A percentile compares a stretch with the other conserved stretches of the same genome.
Conservation (phyloP, 805 yeast species). For the Isabelozyma rhagii region DNA sequence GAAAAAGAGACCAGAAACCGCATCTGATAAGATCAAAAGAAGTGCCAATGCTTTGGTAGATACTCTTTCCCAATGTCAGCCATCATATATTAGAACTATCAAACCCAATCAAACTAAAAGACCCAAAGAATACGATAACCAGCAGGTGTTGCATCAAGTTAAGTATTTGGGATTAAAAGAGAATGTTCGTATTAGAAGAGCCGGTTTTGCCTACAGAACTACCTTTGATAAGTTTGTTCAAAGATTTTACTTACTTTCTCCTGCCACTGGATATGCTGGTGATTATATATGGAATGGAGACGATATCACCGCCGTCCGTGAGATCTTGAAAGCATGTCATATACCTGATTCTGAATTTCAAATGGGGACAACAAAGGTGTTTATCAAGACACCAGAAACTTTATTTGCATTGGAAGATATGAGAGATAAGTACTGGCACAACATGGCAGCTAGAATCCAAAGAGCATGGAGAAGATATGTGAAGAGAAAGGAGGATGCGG, state of each 20-base stretch:
- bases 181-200: slow-evolving; percentile 95
- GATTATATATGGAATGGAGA: slow-evolving; percentile 61
- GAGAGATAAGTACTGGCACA: slow-evolving; percentile 97
- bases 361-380: slow-evolving; percentile 86
- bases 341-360: slow-evolving; percentile 84
- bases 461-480: slow-evolving; percentile 91
- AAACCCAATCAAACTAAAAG: slow-evolving; percentile 94
- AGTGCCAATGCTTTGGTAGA: slow-evolving; percentile 90
- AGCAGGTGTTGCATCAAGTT: slow-evolving; percentile 91
- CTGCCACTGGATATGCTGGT: slow-evolving; percentile 89
- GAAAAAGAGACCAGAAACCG: slow-evolving; percentile 87
- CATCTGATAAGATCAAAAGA: slow-evolving; percentile 88
- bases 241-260: slow-evolving; percentile 83
- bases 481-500: slow-evolving; percentile 82
- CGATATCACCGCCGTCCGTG: slow-evolving; percentile 48
- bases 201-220: slow-evolving; percentile 97
- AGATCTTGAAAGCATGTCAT: slow-evolving; percentile 50
- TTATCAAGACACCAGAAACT: slow-evolving; percentile 96
- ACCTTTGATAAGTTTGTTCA: slow-evolving; percentile 95
- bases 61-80: slow-evolving; percentile 85
- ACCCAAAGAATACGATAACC: slow-evolving; percentile 83
- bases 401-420: slow-evolving; percentile 91
- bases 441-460: slow-evolving; percentile 96
- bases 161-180: slow-evolving; percentile 95
- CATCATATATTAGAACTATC: slow-evolving; percentile 95